Evolutionary conservation across 768 basidiomycete species (phyloP).

Genomic region (Hypholoma sublateritium): DNA sequence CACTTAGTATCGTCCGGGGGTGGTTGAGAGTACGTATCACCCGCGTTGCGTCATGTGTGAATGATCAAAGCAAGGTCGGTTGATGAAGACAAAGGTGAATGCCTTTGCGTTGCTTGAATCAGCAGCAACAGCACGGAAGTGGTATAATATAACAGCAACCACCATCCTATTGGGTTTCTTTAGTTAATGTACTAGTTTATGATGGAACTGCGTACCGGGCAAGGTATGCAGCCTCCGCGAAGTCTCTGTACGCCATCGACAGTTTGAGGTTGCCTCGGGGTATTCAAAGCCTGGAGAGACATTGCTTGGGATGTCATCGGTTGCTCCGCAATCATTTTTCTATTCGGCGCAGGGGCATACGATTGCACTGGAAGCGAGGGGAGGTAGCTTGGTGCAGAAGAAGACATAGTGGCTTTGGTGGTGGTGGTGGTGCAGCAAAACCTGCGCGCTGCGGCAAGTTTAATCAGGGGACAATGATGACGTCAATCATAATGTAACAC

Average conservation of each 20-base stretch:
- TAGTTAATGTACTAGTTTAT: not conserved
- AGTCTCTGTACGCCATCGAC: slow-evolving; percentile 17
- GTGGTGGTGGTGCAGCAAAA: not conserved
- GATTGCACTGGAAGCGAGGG: slow-evolving; percentile 2
- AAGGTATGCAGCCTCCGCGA: slow-evolving; percentile 31
- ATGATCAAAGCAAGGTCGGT: too few species aligned
- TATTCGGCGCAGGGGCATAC: slow-evolving; percentile 12
- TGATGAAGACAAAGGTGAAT: too few species aligned
- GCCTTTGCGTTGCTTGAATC: too few species aligned
- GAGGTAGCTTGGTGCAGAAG: not conserved
- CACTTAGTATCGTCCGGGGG: too few species aligned
- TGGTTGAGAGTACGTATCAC: too few species aligned
- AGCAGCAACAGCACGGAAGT: slow-evolving; percentile 25
- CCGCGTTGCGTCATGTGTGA: too few species aligned
- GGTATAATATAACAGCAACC: slow-evolving; percentile 31
- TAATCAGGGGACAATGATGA: not conserved
- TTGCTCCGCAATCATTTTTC: not conserved
- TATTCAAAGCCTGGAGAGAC: not conserved
- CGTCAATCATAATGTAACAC: not conserved
- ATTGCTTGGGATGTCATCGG: slow-evolving; percentile 1
- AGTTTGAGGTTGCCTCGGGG: not conserved
- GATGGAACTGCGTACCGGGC: slow-evolving; percentile 19
- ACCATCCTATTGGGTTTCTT: slow-evolving; percentile 13
- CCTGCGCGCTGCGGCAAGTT: not conserved
- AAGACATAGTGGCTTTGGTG: not conserved